A percentile compares a stretch with the other conserved stretches of the same genome.
These are phyloP conservation scores for Aspergillus thermomutatus DNA, from an alignment of 2,329 filamentous ascomycete species.

Conservation along the genomic window DNA sequence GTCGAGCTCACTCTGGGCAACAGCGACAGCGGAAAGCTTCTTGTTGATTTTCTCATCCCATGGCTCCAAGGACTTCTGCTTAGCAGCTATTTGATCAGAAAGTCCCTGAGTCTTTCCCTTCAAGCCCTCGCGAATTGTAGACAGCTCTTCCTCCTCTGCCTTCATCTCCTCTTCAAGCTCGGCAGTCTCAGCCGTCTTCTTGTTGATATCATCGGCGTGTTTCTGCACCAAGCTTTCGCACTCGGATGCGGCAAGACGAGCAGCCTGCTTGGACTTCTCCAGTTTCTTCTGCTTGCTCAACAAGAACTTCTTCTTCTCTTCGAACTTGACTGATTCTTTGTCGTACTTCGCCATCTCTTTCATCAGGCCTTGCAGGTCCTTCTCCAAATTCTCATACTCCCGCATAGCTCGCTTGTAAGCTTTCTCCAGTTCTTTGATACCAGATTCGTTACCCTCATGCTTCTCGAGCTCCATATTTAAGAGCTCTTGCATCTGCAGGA, in stretches of 20 bases:
- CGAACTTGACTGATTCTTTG: constrained; percentile 94
- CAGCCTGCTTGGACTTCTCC: constrained; percentile 78
- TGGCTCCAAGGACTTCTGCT: constrained; percentile 91
- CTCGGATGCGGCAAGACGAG: constrained; percentile 70
- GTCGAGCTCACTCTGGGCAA: constrained; percentile 89
- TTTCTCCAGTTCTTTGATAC: constrained; percentile 86
- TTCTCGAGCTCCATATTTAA: constrained; percentile 86
- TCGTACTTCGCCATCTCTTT: constrained; percentile 93
- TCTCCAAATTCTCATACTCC: constrained; percentile 78
- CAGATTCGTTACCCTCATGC: constrained; percentile 82
- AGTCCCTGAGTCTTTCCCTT: constrained; percentile 96
- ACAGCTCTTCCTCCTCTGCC: constrained; percentile 75
- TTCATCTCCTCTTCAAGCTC: constrained; percentile 73
- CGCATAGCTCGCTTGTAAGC: constrained; percentile 78
- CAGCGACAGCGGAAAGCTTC: constrained; percentile 89
- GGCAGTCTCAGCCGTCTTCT: constrained; percentile 69
- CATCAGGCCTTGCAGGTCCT: constrained; percentile 70
- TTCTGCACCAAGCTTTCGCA: constrained; percentile 75
- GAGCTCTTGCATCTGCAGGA: constrained; percentile 83
- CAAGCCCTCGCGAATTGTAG: constrained; percentile 76
- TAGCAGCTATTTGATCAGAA: constrained; percentile 85
- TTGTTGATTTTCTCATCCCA: constrained; percentile 98
- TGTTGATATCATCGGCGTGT: constrained; percentile 73
- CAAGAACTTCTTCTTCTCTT: constrained; percentile 96
- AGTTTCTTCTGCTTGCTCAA: constrained; percentile 89